Evolutionary conservation across 2,329 filamentous ascomycete genomes (phyloP).

Genomic region (Chaetomium sp.): DNA sequence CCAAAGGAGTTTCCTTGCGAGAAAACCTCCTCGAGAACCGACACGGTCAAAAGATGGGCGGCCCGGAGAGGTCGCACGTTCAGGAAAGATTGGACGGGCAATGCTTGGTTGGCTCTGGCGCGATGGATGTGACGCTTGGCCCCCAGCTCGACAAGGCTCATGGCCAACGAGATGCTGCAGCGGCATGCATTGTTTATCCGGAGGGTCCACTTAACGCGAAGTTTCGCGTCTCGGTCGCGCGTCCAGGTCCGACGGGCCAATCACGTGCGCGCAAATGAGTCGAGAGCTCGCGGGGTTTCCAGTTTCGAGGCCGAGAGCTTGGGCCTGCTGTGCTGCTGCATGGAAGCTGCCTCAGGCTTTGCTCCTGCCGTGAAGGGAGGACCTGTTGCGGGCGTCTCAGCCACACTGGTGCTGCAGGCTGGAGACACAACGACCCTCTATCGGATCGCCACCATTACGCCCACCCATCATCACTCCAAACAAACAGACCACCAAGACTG

Average conservation of each 20-base stretch:
- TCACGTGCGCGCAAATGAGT: conserved; percentile 3
- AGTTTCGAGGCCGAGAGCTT: background rate
- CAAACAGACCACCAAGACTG: no score
- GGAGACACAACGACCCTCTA: no score
- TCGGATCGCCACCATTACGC: no score
- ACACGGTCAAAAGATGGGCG: conserved; percentile 3
- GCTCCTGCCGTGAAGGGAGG: no score
- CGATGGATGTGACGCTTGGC: conserved; percentile 11
- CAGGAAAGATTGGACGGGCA: conserved; percentile 10
- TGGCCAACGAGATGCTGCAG: conserved; percentile 18
- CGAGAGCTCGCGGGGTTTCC: background rate
- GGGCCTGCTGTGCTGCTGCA: no score
- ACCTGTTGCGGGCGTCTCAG: no score
- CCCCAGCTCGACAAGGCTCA: conserved; percentile 2
- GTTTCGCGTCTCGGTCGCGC: conserved; percentile 19
- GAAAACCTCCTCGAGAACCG: background rate
- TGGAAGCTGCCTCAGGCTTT: background rate
- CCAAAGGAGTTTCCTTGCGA: conserved; percentile 1
- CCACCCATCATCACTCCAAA: no score
- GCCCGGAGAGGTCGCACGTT: conserved; percentile 7
- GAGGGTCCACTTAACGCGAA: conserved; percentile 16
- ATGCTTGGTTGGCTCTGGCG: conserved; percentile 15
- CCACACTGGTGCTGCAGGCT: no score
- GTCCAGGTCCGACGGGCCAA: conserved; percentile 9
- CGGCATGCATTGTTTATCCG: conserved; percentile 21